These are phyloP conservation scores for Taphrina confusa DNA, from an alignment of 1,139 yeast genomes.

Conservation along the genomic window DNA sequence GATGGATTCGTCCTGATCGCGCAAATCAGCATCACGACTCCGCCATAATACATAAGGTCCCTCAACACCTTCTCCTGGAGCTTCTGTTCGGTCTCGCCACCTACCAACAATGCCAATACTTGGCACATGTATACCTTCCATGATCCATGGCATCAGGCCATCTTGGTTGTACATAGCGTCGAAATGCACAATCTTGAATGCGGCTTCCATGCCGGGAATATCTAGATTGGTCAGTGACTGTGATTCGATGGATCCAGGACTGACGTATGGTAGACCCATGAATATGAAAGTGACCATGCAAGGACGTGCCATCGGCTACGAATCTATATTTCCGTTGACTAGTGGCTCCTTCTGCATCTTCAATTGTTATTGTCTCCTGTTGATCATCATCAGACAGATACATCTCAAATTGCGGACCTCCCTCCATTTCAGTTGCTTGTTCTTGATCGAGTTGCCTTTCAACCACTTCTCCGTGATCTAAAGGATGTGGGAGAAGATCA, in stretches of 20 bases:
- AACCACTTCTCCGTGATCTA: constrained; percentile 6
- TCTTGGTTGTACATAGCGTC: constrained; percentile 22
- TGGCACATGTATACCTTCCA: constrained; percentile 24
- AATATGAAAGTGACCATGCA: constrained; percentile 11
- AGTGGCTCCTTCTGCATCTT: background rate
- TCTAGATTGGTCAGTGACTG: background rate
- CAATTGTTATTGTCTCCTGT: background rate
- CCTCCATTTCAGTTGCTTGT: background rate
- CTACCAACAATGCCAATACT: constrained; percentile 27
- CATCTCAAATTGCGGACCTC: background rate
- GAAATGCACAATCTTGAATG: constrained; percentile 23
- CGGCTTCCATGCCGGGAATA: constrained; percentile 19
- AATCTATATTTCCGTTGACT: background rate
- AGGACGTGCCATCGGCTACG: constrained; percentile 9
- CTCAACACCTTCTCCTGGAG: constrained; percentile 16
- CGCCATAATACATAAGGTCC: constrained; percentile 32
- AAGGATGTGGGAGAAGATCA: background rate
- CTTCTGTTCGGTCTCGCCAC: constrained; percentile 26
- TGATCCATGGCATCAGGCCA: constrained; percentile 30
- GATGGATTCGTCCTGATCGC: background rate
- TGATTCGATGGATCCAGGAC: background rate
- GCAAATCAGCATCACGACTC: constrained; percentile 7
- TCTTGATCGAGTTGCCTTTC: background rate
- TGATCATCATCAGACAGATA: background rate
- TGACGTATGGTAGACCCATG: constrained; percentile 15